Percentiles rank a stretch among this genome's conserved stretches.
Evolutionary conservation across 768 basidiomycete species (phyloP).

Genomic region (Dacryopinax primogenitus): DNA sequence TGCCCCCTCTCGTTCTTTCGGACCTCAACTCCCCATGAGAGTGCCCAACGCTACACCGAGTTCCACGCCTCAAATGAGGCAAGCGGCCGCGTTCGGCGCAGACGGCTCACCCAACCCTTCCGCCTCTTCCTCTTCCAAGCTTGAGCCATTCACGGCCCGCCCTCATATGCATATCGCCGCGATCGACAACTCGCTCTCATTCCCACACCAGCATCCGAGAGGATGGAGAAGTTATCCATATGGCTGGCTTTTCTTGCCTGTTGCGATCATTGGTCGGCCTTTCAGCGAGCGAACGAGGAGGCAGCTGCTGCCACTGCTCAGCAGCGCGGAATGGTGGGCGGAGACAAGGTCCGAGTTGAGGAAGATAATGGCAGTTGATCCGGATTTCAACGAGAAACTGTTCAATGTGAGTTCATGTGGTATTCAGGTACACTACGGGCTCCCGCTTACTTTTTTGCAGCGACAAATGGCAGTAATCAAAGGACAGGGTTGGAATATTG

Average conservation of each 20-base stretch:
- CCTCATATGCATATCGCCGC: conserved; percentile 86
- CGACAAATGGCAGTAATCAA: conserved; percentile 86
- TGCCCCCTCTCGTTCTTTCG: conserved; percentile 56
- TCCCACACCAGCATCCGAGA: conserved; percentile 80
- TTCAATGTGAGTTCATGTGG: conserved; percentile 15
- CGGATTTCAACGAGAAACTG: conserved; percentile 33
- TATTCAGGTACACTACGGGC: neutral
- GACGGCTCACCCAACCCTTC: conserved; percentile 9
- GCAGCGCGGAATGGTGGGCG: conserved; percentile 82
- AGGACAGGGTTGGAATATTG: conserved; percentile 83
- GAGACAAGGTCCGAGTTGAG: conserved; percentile 68
- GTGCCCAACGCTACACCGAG: conserved; percentile 35
- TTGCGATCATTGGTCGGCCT: conserved; percentile 51
- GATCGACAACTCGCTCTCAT: conserved; percentile 85
- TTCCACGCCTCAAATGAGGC: conserved; percentile 26
- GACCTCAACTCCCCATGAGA: conserved; percentile 59
- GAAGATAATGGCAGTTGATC: conserved; percentile 65
- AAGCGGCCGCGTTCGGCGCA: neutral
- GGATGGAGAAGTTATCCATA: conserved; percentile 70
- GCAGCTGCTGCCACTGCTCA: conserved; percentile 69
- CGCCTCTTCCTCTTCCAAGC: conserved; percentile 6
- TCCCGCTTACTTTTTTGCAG: conserved; percentile 27
- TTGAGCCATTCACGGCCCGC: conserved; percentile 21
- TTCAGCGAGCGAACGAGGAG: conserved; percentile 72
- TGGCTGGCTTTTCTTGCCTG: conserved; percentile 78